Percentiles rank a stretch among this genome's conserved stretches.
Conservation (phyloP, 2,329 filamentous ascomycete species). For the Colletotrichum trifolii region DNA sequence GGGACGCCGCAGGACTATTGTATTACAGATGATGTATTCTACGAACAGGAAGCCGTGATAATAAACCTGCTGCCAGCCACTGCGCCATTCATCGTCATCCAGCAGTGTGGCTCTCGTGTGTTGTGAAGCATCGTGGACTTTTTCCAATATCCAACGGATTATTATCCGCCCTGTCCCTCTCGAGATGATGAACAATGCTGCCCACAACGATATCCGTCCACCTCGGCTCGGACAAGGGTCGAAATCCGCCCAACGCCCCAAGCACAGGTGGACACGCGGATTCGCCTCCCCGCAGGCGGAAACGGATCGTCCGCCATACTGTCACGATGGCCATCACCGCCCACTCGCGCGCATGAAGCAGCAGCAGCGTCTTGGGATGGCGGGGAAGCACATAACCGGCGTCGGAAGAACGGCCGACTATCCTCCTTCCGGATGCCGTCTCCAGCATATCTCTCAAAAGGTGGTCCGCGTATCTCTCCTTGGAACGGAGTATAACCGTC, state of each 20-base stretch:
- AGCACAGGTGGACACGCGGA: constrained; percentile 19
- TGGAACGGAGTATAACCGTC: constrained; percentile 1
- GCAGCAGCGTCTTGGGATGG: not conserved
- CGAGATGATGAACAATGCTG: not conserved
- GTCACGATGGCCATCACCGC: constrained; percentile 4
- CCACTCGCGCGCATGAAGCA: constrained; percentile 1
- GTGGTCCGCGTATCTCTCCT: constrained; percentile 2
- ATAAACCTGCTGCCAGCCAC: constrained; percentile 7
- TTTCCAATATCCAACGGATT: constrained; percentile 8
- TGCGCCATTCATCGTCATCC: not conserved
- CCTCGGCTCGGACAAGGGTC: not conserved
- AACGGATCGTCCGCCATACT: constrained; percentile 3
- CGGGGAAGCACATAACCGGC: constrained; percentile 19
- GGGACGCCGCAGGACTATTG: not conserved
- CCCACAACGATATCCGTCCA: not conserved
- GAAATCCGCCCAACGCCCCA: constrained; percentile 12
- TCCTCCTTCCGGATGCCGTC: constrained; percentile 3
- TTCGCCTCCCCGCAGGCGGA: constrained; percentile 21
- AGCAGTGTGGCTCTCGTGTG: not conserved
- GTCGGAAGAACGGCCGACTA: constrained; percentile 15
- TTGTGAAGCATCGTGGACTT: constrained; percentile 4
- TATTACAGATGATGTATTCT: constrained; percentile 3
- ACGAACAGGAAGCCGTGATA: not conserved
- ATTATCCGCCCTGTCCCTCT: constrained; percentile 17
- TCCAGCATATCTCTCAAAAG: constrained; percentile 14